Percentiles rank a stretch among this genome's conserved stretches.
Conservation (phyloP, 257 asterid species). For the Rehmannia glutinosa region DNA sequence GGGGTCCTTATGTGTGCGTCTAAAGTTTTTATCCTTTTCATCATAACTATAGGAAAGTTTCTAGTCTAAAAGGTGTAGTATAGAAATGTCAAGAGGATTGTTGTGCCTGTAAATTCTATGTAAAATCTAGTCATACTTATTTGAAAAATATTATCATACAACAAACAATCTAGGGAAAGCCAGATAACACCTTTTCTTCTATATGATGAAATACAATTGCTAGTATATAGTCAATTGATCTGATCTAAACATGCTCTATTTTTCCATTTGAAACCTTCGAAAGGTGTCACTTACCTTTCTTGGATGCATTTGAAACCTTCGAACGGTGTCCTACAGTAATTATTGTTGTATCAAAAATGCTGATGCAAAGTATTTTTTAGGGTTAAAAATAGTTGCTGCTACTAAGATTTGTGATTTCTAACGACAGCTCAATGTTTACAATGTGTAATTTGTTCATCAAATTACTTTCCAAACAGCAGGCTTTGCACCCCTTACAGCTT, state of each 20-base stretch:
- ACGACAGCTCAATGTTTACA: neutral
- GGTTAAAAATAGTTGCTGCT: too few species aligned
- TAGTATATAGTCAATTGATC: neutral
- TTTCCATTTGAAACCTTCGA: constrained; percentile 11
- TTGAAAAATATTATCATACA: neutral
- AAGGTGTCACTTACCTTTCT: too few species aligned
- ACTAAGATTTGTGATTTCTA: neutral
- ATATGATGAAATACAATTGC: neutral
- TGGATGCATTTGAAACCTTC: too few species aligned
- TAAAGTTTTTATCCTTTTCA: too few species aligned
- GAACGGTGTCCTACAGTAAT: neutral
- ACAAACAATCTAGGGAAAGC: neutral
- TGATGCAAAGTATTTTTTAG: neutral
- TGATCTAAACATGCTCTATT: neutral
- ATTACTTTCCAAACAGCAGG: neutral
- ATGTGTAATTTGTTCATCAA: neutral
- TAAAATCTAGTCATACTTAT: neutral
- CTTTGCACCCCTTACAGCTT: constrained; percentile 1
- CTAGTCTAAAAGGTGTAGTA: too few species aligned
- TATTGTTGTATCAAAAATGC: neutral
- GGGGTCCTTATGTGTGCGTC: too few species aligned
- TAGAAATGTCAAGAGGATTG: neutral
- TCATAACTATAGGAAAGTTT: too few species aligned
- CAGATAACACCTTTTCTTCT: neutral
- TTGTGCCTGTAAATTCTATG: too few species aligned